phyloP scores from a whole-genome alignment of 495 filamentous ascomycete genomes.

The Pyrenula massariospora region DNA sequence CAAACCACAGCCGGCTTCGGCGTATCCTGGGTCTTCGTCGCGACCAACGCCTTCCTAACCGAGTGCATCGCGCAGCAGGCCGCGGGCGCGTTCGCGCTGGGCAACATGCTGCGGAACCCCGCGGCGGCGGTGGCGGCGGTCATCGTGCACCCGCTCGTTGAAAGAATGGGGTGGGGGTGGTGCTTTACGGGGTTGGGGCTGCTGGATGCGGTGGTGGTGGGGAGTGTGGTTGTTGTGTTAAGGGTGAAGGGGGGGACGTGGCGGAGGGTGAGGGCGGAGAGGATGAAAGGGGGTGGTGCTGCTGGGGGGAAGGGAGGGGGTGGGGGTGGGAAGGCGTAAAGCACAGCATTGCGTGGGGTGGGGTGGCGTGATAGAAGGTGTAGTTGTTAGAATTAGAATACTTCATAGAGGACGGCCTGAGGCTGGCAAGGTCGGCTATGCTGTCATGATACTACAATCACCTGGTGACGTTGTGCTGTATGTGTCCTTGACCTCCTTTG shows the following conservation, averaged over 20 bases:
- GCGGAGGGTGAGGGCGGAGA: conserved; percentile 1
- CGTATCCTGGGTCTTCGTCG: conserved; percentile 18
- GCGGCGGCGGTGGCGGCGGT: conserved; percentile 19
- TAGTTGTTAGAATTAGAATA: too few species aligned
- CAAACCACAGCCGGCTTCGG: conserved; percentile 7
- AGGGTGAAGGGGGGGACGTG: conserved; percentile 3
- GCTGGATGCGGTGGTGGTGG: conserved; percentile 10
- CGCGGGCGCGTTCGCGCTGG: conserved; percentile 17
- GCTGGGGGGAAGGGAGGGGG: too few species aligned
- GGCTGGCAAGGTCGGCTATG: too few species aligned
- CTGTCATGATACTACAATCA: too few species aligned
- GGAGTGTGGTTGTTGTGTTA: conserved; percentile 2
- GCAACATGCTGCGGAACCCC: conserved; percentile 15
- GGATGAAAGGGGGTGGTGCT: background rate
- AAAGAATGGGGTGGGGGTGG: conserved; percentile 16
- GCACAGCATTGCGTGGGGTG: too few species aligned
- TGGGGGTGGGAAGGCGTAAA: too few species aligned
- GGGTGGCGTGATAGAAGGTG: too few species aligned
- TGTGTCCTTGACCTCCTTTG: too few species aligned
- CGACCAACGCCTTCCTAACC: conserved; percentile 17
- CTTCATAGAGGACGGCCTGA: too few species aligned
- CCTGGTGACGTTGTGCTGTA: too few species aligned
- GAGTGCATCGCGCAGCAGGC: conserved; percentile 13
- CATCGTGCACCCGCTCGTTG: conserved; percentile 11
- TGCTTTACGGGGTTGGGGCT: conserved; percentile 17